A percentile compares a stretch with the other conserved stretches of the same genome.
phyloP scores from a whole-genome alignment of 768 basidiomycete genomes.

The Hygrophorus russula region DNA sequence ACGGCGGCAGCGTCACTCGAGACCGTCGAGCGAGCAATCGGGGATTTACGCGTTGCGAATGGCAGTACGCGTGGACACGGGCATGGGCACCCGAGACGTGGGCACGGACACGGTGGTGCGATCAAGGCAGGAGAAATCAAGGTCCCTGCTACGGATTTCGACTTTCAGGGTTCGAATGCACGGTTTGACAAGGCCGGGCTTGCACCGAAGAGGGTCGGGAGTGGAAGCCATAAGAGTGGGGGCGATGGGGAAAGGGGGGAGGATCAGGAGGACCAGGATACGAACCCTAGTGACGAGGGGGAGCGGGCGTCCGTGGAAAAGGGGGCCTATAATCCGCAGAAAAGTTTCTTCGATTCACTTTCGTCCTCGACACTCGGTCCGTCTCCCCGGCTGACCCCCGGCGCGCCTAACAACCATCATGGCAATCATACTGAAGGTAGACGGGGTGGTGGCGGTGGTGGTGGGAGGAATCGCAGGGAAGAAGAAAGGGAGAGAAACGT shows the following conservation, averaged over 20 bases:
- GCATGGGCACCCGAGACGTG: conserved; percentile 13
- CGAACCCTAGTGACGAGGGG: conserved; percentile 19
- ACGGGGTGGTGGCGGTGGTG: conserved; percentile 32
- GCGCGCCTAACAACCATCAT: conserved; percentile 17
- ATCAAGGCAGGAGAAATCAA: conserved; percentile 33
- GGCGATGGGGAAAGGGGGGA: conserved; percentile 16
- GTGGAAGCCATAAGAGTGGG: too few relatives aligned
- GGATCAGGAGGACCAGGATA: conserved; percentile 20
- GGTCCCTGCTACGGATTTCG: conserved; percentile 72
- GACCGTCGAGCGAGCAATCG: conserved; percentile 46
- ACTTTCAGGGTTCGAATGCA: conserved; percentile 69
- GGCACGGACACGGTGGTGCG: conserved; percentile 17
- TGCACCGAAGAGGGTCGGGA: conserved; percentile 22
- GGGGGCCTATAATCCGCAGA: conserved; percentile 61
- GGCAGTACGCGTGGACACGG: background rate
- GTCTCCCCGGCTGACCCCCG: conserved; percentile 27
- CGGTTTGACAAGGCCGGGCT: conserved; percentile 69
- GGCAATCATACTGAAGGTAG: conserved; percentile 29
- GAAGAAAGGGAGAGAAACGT: conserved; percentile 80
- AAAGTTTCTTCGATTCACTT: conserved; percentile 74
- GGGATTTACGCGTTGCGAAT: conserved; percentile 34
- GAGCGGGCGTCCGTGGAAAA: conserved; percentile 9
- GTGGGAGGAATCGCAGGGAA: conserved; percentile 61
- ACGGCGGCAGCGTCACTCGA: conserved; percentile 67
- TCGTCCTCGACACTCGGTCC: conserved; percentile 24